Evolutionary conservation across 2,329 filamentous ascomycete genomes (phyloP), one percentile per base, ranked within the genome.

Genomic region (Sphaceloma murrayae): DNA sequence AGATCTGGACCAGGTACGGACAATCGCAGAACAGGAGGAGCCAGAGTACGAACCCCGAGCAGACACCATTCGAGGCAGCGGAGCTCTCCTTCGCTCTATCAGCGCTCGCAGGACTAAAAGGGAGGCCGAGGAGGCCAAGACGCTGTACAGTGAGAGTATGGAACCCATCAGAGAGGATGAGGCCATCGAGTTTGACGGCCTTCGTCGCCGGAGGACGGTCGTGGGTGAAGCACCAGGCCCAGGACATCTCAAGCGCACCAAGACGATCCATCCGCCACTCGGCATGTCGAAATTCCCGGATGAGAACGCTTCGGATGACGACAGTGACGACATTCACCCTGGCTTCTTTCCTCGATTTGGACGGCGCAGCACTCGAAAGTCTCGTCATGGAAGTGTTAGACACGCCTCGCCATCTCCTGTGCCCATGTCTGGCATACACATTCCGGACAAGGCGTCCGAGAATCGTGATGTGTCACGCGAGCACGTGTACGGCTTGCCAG

Each of bases 41-140:
- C 83, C 88, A n/a, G 91, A 98, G 62, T 82, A 83, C 10, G 91
- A 98, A 56, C 91, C 91, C 43, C 93, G 94, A 59, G 91, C 91
- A 10, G 91, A 98, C 62, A 87, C 91, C 7, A 93, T 98, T 56
- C 85, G 91, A 53, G 91, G 89, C 49, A 72, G 89, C 11, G 88
- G 85, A 5, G 86, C 87, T 34, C 86, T 98, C 48, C 74, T 98
- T 43, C 78, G 91, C 50, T 78, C 84, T 10, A 72, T 98, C 39
- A 95, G 87, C 0, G 72, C 72, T 8, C 73, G 80, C 0, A 75
- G 91, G 49, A 75, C 82, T 49, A 82, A 81, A 58, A 82, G 82
- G 69, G 85, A 96, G 60, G 70, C 78, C 5, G 77, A 85, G 33
- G 91, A 96, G 61, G 75, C 82, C 14, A 81, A 76, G 53, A 78